A percentile compares a stretch with the other conserved stretches of the same genome.
These are phyloP conservation scores for Cytospora paraplurivora DNA, from an alignment of 2,329 filamentous ascomycete species.

Conservation along the genomic window DNA sequence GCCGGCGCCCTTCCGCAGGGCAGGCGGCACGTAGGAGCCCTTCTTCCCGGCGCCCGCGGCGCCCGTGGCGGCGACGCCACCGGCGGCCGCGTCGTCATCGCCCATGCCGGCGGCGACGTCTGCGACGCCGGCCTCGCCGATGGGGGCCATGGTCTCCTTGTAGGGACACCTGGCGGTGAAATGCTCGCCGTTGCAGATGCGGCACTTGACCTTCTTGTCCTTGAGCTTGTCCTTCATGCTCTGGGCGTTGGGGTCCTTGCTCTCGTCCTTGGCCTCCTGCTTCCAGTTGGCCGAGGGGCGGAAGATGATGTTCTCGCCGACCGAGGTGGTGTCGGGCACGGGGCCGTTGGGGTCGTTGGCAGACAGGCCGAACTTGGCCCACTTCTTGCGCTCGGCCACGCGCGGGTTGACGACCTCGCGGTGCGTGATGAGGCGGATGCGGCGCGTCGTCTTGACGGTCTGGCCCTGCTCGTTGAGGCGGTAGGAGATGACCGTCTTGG, in stretches of 20 bases:
- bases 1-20: conserved; percentile 72
- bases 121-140: conserved; percentile 60
- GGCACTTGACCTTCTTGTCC: conserved; percentile 99
- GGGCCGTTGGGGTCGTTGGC: conserved; percentile 84
- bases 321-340: conserved; percentile 83
- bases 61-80: conserved; percentile 49
- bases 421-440: conserved; percentile 88
- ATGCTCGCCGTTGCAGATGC: conserved; percentile 98
- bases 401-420: conserved; percentile 95
- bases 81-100: conserved; percentile 51
- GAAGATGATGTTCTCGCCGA: conserved; percentile 99
- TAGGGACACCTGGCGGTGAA: conserved; percentile 99
- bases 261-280: conserved; percentile 78
- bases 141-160: conserved; percentile 98
- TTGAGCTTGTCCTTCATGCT: conserved; percentile 81
- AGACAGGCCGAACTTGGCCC: conserved; percentile 90
- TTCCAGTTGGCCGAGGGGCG: conserved; percentile 92
- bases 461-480: conserved; percentile 89
- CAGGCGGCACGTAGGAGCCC: conserved; percentile 91
- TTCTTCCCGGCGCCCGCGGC: conserved; percentile 66
- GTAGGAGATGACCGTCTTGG: conserved; percentile 91
- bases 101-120: conserved; percentile 59
- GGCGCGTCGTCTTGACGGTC: conserved; percentile 95
- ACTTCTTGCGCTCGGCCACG: conserved; percentile 90
- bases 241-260: conserved; percentile 72